Evolutionary conservation across 1,284 basidiomycete species (phyloP), one percentile per base, ranked within the genome.

Genomic region (Malassezia dermatis): DNA sequence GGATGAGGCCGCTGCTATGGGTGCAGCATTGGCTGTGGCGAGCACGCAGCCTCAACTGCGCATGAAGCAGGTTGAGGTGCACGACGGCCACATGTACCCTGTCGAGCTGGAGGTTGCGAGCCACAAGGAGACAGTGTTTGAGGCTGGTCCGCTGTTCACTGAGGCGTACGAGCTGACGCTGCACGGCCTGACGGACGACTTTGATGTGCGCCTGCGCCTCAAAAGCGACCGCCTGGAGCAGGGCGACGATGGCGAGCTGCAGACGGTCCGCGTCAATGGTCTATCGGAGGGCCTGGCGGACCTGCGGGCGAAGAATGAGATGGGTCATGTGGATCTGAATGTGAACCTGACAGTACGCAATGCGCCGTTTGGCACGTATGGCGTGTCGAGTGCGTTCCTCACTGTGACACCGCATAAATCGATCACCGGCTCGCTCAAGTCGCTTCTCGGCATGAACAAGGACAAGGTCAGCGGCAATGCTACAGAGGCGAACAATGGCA

Each of bases 1-100:
- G 0, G 94, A 98, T 74, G 93, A 99, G 79, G 89, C 90, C 0
- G 86, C 87, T 11, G 93, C 95, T 13, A 82, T 98, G 49, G 90
- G 62, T 21, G 91, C 93, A 4, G 94, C 88, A 2, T 84, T 95
- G 51, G 85, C 94, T 64, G 94, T 90, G 21, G 94, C 94, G 3
- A 81, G 82, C 28, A 81, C 91, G 46, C 89, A 86, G 67, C 81
- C 85, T 35, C 88, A 89, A 72, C 96, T 95, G 81, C 88, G 88
- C 78, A 95, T 93, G 59, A 98, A 98, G 78, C 84, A 86, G 62
- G 86, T 96, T 73, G 86, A 87, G 56, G 80, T 95, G 26, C 76
- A 80, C 17, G 93, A 96, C 48, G 59, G 62, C 30, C 58, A 67
- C 44, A 62, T 67, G 23, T 72, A 71, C 61, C 49, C 63, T 2